Percentiles rank a stretch among this genome's conserved stretches.
These are phyloP conservation scores for Metschnikowia dekortorum DNA, from an alignment of 805 yeast genomes.

Conservation along the genomic window DNA sequence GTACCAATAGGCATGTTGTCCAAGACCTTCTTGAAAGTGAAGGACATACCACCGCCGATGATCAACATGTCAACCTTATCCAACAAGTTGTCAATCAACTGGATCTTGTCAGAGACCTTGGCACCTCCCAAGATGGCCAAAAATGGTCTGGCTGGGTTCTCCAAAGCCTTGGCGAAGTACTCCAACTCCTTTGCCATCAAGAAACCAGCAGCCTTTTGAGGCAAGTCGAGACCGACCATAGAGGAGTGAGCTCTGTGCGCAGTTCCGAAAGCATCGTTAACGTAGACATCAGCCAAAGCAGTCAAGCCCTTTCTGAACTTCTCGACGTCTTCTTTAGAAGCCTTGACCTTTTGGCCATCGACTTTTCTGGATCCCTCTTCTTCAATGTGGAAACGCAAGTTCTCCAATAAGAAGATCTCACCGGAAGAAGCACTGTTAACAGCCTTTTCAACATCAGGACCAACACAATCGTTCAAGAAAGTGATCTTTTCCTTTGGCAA, in stretches of 20 bases:
- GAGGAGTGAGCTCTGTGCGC: constrained; percentile 99
- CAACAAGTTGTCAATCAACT: constrained; percentile 92
- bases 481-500: constrained; percentile 60
- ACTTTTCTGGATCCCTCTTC: constrained; percentile 89
- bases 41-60: constrained; percentile 99
- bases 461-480: constrained; percentile 90
- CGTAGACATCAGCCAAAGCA: constrained; percentile 91
- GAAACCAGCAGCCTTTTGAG: constrained; percentile 98
- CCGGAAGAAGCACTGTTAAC: constrained; percentile 74
- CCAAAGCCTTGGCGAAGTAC: constrained; percentile 97
- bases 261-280: constrained; percentile 92
- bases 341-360: constrained; percentile 91
- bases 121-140: constrained; percentile 99
- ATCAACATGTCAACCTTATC: constrained; percentile 93
- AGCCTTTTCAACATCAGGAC: constrained; percentile 79
- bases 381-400: constrained; percentile 97
- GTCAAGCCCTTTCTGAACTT: constrained; percentile 88
- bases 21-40: constrained; percentile 94
- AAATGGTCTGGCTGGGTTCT: constrained; percentile 97
- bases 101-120: constrained; percentile 98
- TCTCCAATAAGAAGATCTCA: constrained; percentile 85
- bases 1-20: constrained; percentile 84
- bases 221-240: constrained; percentile 95
- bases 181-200: constrained; percentile 94
- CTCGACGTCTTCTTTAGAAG: constrained; percentile 76